A percentile compares a stretch with the other conserved stretches of the same genome.
Conservation (phyloP, 192 early-diverging fungal genomes). For the Podila epigama region DNA sequence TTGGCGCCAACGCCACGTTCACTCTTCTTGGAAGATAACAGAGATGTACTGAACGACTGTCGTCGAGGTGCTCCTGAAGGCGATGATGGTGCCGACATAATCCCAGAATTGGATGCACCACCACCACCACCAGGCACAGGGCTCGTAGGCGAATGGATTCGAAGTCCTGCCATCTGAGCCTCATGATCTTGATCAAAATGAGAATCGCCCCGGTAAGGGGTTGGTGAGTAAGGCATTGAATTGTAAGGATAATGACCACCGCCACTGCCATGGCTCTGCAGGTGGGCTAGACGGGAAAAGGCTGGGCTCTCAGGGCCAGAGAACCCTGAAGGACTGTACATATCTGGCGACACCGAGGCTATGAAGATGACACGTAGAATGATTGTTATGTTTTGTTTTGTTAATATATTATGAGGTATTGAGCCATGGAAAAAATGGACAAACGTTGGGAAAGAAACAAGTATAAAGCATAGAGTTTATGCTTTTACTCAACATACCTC, state of each 20-base stretch:
- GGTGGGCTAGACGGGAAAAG: constrained; percentile 11
- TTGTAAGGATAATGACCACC: neutral
- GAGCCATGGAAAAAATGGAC: too few species aligned
- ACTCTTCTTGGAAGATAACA: neutral
- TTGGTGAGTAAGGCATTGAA: neutral
- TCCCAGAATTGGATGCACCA: neutral
- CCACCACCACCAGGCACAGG: neutral
- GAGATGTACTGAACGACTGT: neutral
- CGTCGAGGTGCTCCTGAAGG: neutral
- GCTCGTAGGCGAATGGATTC: neutral
- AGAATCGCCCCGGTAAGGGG: neutral
- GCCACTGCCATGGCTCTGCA: constrained; percentile 7
- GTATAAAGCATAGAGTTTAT: neutral
- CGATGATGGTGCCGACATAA: neutral
- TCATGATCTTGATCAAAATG: neutral
- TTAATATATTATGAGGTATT: too few species aligned
- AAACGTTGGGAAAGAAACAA: neutral
- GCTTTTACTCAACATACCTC: constrained; percentile 2
- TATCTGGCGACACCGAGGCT: constrained; percentile 39
- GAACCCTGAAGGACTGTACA: constrained; percentile 41
- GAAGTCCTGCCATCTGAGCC: neutral
- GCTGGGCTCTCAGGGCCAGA: constrained; percentile 13
- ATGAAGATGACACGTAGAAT: neutral
- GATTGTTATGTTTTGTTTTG: too few species aligned
- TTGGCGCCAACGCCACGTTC: neutral